Conservation (phyloP, 2,329 filamentous ascomycete species). For the Berkeleyomyces basicola region DNA sequence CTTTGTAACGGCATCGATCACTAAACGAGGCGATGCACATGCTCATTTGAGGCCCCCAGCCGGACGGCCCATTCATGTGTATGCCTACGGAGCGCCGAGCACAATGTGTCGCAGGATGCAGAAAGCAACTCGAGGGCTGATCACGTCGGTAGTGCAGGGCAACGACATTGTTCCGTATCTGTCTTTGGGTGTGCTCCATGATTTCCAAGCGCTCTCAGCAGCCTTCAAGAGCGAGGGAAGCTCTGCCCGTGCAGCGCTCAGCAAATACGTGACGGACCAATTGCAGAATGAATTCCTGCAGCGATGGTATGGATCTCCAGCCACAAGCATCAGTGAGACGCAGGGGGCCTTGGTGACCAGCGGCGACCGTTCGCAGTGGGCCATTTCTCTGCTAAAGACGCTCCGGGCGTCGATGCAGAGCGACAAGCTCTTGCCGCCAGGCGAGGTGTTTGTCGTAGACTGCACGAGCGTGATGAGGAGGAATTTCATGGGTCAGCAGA, state of each 20-base stretch:
- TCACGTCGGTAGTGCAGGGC: slow-evolving; percentile 58
- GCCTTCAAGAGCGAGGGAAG: slow-evolving; percentile 57
- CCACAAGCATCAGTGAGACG: slow-evolving; percentile 16
- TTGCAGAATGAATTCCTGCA: slow-evolving; percentile 45
- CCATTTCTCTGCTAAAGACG: slow-evolving; percentile 47
- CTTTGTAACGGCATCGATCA: slow-evolving; percentile 43
- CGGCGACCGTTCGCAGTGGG: slow-evolving; percentile 38
- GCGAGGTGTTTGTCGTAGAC: slow-evolving; percentile 60
- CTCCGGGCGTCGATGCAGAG: slow-evolving; percentile 52
- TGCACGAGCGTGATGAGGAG: slow-evolving; percentile 49
- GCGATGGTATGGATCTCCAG: slow-evolving; percentile 38
- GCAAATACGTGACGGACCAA: slow-evolving; percentile 47
- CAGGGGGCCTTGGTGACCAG: slow-evolving; percentile 31
- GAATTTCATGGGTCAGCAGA: slow-evolving; percentile 23
- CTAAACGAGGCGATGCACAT: slow-evolving; percentile 15
- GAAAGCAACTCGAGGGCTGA: slow-evolving; percentile 52
- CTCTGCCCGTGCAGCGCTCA: slow-evolving; percentile 49
- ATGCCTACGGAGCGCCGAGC: slow-evolving; percentile 59
- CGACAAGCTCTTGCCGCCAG: slow-evolving; percentile 55
- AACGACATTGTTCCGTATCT: slow-evolving; percentile 59
- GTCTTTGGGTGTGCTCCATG: slow-evolving; percentile 56
- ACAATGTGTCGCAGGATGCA: slow-evolving; percentile 56
- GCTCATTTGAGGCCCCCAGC: slow-evolving; percentile 29
- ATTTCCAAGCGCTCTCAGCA: slow-evolving; percentile 54
- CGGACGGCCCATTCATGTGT: slow-evolving; percentile 59